Base-by-base conservation (phyloP, 1,284 basidiomycete species). In the Trichosporon sp. region DNA sequence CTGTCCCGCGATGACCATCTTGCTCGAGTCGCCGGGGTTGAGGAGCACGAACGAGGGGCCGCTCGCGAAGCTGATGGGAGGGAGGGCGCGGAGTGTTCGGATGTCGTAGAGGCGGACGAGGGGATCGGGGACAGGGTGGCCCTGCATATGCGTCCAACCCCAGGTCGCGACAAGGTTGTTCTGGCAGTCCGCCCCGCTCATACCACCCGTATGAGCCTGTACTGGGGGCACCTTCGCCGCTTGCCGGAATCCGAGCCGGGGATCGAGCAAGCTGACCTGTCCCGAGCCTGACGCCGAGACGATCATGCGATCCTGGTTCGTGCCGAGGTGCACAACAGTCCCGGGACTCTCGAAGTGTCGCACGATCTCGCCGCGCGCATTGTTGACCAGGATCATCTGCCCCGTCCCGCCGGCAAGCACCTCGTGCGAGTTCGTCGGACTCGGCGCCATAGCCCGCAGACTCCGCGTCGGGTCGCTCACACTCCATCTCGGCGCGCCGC, bases 21-120 rank as follows among this genome's bases (percentile, higher is more conserved):
- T 90, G 13, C 89, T 89, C 2, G 89, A 83, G 32, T 90, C 86
- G 65, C 87, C 89, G 1, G 95, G 93, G 49, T 97, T 84, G 36
- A 90, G 80, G 62, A 90, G 87, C 67, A 96, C 88, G 74, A 95
- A 92, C 0, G 92, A 87, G 0, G 95, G 94, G 0, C 91, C 91
- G 32, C 88, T 86, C 2, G 92, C 87, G 75, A 98, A 98, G 1
- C 91, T 88, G 34, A 98, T 85, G 0, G 94, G 92, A 0, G 77
- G 73, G 88, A 87, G 29, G 89, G 85, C 2, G 34, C 88, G 87
- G 82, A 97, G 86, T 44, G 85, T 89, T 31, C 95, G 88, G 27
- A 93, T 76, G 77, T 99, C 95, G 75, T 91, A 96, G 10, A 97
- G 85, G 79, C 96, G 95, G 70, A 99, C 90, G 27, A 96, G 83